Conservation (phyloP, 306 rosid genomes). For the Vigna trinervia region DNA sequence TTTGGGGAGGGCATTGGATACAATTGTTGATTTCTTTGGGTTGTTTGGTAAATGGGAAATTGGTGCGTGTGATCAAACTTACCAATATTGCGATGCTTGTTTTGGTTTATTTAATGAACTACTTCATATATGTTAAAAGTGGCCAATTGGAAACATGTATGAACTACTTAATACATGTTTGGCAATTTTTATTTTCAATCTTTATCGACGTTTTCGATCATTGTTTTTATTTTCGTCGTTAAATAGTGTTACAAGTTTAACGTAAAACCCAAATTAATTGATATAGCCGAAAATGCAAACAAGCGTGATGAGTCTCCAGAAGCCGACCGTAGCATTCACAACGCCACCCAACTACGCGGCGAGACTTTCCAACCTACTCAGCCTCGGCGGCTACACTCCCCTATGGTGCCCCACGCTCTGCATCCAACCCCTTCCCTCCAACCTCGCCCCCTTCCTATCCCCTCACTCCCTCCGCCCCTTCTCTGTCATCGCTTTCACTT, state of each 20-base stretch:
- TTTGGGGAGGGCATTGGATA: background rate
- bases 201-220: too few relatives aligned
- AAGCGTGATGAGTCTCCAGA: background rate
- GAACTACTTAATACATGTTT: too few relatives aligned
- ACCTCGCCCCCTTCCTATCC: conserved; percentile 55
- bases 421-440: conserved; percentile 57
- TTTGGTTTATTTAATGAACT: too few relatives aligned
- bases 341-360: conserved; percentile 76
- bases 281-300: background rate
- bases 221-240: too few relatives aligned
- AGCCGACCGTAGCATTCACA: conserved; percentile 62
- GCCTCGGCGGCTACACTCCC: conserved; percentile 54
- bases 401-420: conserved; percentile 67
- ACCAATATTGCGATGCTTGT: too few relatives aligned
- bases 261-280: too few relatives aligned
- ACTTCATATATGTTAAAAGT: too few relatives aligned
- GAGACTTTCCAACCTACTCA: conserved; percentile 60
- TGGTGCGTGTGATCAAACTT: too few relatives aligned
- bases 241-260: too few relatives aligned
- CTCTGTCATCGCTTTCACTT: conserved; percentile 82
- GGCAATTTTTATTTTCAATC: too few relatives aligned
- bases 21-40: background rate
- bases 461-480: conserved; percentile 54
- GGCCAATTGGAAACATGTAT: too few relatives aligned
- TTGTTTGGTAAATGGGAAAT: too few relatives aligned